phyloP scores from a whole-genome alignment of 164 flowering plant species.

The Vitis labrusca region DNA sequence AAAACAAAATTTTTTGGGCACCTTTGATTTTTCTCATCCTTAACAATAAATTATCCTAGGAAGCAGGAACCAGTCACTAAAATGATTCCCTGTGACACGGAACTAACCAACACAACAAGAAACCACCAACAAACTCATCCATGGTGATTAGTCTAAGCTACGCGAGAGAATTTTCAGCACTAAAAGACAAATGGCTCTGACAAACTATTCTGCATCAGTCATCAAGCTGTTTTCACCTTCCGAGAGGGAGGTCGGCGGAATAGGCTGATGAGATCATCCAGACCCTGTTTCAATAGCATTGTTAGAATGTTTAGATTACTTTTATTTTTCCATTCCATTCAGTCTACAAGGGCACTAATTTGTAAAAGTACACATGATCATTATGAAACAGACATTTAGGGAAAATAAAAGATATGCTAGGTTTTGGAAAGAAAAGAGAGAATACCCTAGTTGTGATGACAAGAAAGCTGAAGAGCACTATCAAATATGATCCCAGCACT shows the following conservation, averaged over 20 bases:
- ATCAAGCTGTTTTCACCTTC: slow-evolving; percentile 71
- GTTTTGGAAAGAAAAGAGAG: background rate
- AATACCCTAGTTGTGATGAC: slow-evolving; percentile 90
- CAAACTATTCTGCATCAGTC: background rate
- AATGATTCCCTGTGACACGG: background rate
- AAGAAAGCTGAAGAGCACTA: slow-evolving; percentile 82
- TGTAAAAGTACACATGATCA: too few relatives aligned
- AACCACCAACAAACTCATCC: background rate
- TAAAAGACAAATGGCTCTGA: background rate
- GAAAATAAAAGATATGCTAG: background rate
- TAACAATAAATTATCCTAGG: slow-evolving; percentile 2
- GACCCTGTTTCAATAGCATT: slow-evolving; percentile 58
- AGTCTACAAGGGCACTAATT: background rate
- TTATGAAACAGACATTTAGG: background rate
- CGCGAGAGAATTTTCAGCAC: background rate
- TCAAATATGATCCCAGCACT: slow-evolving; percentile 84
- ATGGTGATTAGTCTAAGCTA: background rate
- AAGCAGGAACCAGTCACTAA: background rate
- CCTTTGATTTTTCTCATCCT: background rate
- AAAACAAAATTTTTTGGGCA: background rate
- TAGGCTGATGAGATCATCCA: slow-evolving; percentile 91
- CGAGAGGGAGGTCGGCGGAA: slow-evolving; percentile 93
- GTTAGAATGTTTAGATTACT: background rate
- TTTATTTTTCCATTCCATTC: background rate
- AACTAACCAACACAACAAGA: slow-evolving; percentile 2